Evolutionary conservation across 1,139 yeast species (phyloP).

Genomic region (Neolecta irregularis): DNA sequence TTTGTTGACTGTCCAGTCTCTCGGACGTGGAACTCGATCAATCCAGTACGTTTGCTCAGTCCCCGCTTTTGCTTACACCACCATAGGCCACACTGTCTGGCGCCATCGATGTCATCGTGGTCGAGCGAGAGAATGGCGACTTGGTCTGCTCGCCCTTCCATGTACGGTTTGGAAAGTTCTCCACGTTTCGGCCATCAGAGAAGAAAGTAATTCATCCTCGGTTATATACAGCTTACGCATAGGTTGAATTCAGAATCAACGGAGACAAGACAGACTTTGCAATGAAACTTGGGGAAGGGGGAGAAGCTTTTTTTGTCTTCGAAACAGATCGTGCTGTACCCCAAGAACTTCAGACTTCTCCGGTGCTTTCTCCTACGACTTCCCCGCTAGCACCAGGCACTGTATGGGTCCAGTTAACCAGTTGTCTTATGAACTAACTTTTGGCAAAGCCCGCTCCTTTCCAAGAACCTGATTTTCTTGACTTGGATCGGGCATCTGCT

Average conservation of each 20-base stretch:
- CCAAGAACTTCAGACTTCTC: constrained; percentile 69
- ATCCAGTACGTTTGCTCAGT: constrained; percentile 33
- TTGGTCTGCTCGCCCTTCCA: constrained; percentile 93
- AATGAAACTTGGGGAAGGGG: constrained; percentile 94
- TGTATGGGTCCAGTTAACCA: constrained; percentile 4
- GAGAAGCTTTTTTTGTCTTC: constrained; percentile 94
- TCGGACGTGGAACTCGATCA: constrained; percentile 92
- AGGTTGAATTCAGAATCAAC: constrained; percentile 71
- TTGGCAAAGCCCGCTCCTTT: constrained; percentile 7
- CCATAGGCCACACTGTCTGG: constrained; percentile 72
- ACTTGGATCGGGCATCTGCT: constrained; percentile 21
- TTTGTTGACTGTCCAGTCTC: constrained; percentile 20
- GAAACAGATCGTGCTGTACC: constrained; percentile 68
- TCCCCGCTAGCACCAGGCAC: constrained; percentile 14
- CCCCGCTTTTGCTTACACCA: not conserved
- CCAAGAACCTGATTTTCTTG: constrained; percentile 46
- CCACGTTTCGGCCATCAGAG: constrained; percentile 85
- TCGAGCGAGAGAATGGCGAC: constrained; percentile 77
- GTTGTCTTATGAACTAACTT: constrained; percentile 3
- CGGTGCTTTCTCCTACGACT: constrained; percentile 67
- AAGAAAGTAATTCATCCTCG: constrained; percentile 38
- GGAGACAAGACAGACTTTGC: constrained; percentile 70
- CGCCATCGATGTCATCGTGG: constrained; percentile 90
- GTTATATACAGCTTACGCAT: not conserved
- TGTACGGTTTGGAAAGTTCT: constrained; percentile 87